Percentiles rank a stretch among this genome's conserved stretches.
Conservation (phyloP, 768 basidiomycete genomes). For the Suillus spraguei region DNA sequence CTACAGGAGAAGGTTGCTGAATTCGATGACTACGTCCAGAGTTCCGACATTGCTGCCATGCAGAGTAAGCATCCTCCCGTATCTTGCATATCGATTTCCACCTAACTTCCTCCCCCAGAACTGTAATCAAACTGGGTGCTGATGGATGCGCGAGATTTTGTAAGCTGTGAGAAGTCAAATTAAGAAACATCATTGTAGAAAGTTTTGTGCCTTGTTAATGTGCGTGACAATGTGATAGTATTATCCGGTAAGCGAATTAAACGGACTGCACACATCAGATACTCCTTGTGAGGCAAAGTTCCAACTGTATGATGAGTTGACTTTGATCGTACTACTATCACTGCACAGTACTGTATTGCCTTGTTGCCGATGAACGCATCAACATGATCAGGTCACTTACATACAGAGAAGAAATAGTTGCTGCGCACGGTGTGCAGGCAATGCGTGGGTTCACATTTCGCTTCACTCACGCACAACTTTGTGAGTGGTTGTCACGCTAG, state of each 20-base stretch:
- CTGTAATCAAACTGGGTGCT: slow-evolving; percentile 13
- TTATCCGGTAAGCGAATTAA: neutral
- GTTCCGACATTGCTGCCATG: slow-evolving; percentile 91
- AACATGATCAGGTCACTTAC: neutral
- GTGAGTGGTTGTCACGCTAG: slow-evolving; percentile 19
- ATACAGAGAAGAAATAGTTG: neutral
- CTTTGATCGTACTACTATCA: neutral
- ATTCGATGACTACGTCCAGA: slow-evolving; percentile 89
- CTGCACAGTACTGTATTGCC: neutral
- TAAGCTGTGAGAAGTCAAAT: neutral
- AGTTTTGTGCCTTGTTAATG: slow-evolving; percentile 1
- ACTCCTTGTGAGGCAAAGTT: neutral
- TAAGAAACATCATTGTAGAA: neutral
- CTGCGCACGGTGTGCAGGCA: neutral
- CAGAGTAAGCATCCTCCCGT: slow-evolving; percentile 59
- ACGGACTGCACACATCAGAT: neutral
- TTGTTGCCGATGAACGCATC: neutral
- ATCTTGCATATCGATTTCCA: neutral
- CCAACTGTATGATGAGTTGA: neutral
- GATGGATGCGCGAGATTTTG: neutral
- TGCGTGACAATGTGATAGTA: neutral
- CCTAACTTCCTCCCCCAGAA: slow-evolving; percentile 17
- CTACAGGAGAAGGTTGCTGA: slow-evolving; percentile 89
- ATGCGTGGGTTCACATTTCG: neutral
- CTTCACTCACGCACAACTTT: slow-evolving; percentile 4